These are phyloP conservation scores for Inosperma sp. DNA, from an alignment of 768 basidiomycete species.

Conservation along the genomic window DNA sequence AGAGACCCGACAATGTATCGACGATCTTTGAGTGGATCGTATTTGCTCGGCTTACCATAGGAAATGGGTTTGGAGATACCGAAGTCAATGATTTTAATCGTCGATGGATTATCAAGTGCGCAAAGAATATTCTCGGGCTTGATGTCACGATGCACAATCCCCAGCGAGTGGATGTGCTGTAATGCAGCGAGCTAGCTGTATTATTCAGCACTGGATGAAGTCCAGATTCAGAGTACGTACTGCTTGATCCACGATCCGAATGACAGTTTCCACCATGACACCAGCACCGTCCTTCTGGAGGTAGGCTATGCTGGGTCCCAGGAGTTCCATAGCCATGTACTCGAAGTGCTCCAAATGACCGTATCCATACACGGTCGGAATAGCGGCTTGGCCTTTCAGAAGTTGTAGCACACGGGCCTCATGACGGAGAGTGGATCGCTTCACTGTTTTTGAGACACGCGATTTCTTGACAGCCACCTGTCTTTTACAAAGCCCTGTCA, in stretches of 20 bases:
- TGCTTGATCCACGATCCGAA: no score
- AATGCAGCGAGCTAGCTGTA: slow-evolving; percentile 19
- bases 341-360: slow-evolving; percentile 31
- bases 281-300: slow-evolving; percentile 10
- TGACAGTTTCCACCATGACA: no score
- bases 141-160: slow-evolving; percentile 35
- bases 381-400: slow-evolving; percentile 27
- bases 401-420: slow-evolving; percentile 26
- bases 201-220: neutral
- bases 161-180: no score
- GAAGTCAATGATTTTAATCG: slow-evolving; percentile 29
- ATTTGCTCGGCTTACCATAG: no score
- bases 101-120: slow-evolving; percentile 19
- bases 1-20: slow-evolving; percentile 27
- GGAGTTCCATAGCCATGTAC: slow-evolving; percentile 29
- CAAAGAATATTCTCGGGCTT: no score
- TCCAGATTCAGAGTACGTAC: slow-evolving; percentile 15
- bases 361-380: slow-evolving; percentile 29
- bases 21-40: slow-evolving; percentile 22
- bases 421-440: slow-evolving; percentile 24
- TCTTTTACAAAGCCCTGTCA: slow-evolving; percentile 18
- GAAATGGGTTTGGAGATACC: no score
- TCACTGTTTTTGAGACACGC: slow-evolving; percentile 24
- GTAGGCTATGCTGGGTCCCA: slow-evolving; percentile 23
- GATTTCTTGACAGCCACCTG: slow-evolving; percentile 29